Percentiles rank a stretch among this genome's conserved stretches.
phyloP scores from a whole-genome alignment of 768 basidiomycete species.

The Dioszegia crocea region DNA sequence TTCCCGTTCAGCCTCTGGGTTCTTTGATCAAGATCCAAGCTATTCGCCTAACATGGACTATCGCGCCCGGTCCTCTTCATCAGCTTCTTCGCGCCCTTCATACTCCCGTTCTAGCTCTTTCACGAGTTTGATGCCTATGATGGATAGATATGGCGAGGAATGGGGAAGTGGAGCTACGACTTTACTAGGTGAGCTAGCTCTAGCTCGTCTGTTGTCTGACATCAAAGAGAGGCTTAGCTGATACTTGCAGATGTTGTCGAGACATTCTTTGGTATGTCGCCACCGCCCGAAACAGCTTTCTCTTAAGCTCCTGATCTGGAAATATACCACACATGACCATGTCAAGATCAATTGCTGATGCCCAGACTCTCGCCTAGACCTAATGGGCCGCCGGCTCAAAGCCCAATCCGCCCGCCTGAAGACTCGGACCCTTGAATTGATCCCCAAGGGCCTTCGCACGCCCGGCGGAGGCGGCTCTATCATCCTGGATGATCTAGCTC shows the following conservation, averaged over 20 bases:
- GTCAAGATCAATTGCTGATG: too few species aligned
- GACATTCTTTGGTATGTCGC: slow-evolving; percentile 64
- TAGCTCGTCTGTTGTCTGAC: background rate
- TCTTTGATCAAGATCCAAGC: slow-evolving; percentile 1
- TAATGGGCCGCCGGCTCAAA: slow-evolving; percentile 67
- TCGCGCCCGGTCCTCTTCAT: background rate
- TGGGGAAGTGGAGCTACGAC: slow-evolving; percentile 70
- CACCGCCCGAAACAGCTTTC: too few species aligned
- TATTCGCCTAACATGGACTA: background rate
- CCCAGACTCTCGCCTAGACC: slow-evolving; percentile 64
- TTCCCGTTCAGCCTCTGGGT: background rate
- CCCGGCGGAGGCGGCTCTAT: slow-evolving; percentile 33
- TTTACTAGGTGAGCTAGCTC: slow-evolving; percentile 62
- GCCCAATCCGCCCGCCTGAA: slow-evolving; percentile 81
- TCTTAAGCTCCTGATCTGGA: too few species aligned
- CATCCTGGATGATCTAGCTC: slow-evolving; percentile 24
- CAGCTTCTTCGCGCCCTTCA: background rate
- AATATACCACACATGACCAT: too few species aligned
- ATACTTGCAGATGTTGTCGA: slow-evolving; percentile 72
- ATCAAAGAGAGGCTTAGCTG: background rate
- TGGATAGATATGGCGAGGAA: slow-evolving; percentile 56
- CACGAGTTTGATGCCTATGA: slow-evolving; percentile 9
- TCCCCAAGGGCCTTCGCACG: slow-evolving; percentile 57
- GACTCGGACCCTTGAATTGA: slow-evolving; percentile 70
- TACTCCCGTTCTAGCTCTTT: slow-evolving; percentile 15